Percentiles rank a stretch among this genome's conserved stretches.
Evolutionary conservation across 305 asterid species (phyloP).

Genomic region (Rubia tinctorum): DNA sequence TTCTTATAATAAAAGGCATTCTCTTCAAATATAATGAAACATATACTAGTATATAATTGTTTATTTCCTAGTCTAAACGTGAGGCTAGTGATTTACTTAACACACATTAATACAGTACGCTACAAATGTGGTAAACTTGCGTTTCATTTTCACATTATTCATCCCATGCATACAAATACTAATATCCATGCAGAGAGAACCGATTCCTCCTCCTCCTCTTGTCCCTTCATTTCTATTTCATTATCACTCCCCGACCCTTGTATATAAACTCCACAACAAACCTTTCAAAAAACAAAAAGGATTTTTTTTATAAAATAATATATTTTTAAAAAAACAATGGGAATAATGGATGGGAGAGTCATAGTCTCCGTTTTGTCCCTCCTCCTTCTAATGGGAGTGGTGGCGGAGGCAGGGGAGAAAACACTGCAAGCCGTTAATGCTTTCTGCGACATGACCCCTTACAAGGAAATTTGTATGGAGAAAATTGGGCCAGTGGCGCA

Average conservation of each 20-base stretch:
- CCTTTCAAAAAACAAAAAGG: not conserved
- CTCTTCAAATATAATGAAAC: too few species aligned
- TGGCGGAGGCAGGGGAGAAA: not conserved
- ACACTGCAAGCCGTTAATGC: slow-evolving; percentile 31
- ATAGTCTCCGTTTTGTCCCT: not conserved
- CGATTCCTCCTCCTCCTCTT: not conserved
- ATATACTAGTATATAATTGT: too few species aligned
- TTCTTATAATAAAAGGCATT: too few species aligned
- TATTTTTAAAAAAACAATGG: not conserved
- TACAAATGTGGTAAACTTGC: not conserved
- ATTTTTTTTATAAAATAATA: not conserved
- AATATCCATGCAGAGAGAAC: too few species aligned
- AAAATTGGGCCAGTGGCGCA: slow-evolving; percentile 38
- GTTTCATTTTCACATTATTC: too few species aligned
- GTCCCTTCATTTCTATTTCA: not conserved
- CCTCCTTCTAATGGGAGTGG: not conserved
- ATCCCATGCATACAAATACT: too few species aligned
- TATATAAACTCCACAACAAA: not conserved
- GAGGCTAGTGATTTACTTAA: not conserved
- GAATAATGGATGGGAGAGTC: not conserved
- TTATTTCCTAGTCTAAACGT: not conserved
- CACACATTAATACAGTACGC: too few species aligned
- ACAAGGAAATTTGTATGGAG: slow-evolving; percentile 45
- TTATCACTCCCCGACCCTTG: too few species aligned
- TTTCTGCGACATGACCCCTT: slow-evolving; percentile 45